Base-by-base conservation (phyloP, 2,329 filamentous ascomycete species). In the Aspergillus hortae region DNA sequence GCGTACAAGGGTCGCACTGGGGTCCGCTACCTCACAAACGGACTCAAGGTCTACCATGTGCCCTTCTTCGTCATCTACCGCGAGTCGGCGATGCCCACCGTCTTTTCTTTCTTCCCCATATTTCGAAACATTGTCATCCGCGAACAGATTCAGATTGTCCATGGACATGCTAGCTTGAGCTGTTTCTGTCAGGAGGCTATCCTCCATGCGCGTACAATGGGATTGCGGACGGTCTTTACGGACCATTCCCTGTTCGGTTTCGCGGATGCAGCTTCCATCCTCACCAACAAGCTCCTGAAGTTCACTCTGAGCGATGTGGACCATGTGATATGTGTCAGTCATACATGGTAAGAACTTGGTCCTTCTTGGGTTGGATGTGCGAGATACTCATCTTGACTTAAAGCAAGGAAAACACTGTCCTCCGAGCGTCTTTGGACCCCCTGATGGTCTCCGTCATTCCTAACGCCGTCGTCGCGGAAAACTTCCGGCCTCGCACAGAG, bases 51-150 rank as follows among this genome's bases (percentile, higher is more conserved):
- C 73, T 99, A 96, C 75, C 90, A 99, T 71, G 88, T 97, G 15
- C 95, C 94, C 4, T 97, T 97, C 71, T 83, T 95, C 68, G 86
- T 97, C 70, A 92, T 99, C 63, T 97, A 96, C 72, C 90, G 95
- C 61, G 88, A 91, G 58, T 85, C 91, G 4, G 95, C 91, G 11
- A 92, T 99, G 65, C 94, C 94, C 0, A 97, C 95, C 4, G 91
- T 99, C 66, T 97, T 97, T 77, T 96, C 92, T 27, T 96, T 96
- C 76, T 99, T 99, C 64, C 94, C 95, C 9, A 85, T 96, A n/a
- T 92, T 99, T 65, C 86, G 94, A 52, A 95, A 97, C 62, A 97
- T 99, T 63, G 84, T 96, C 56, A 88, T 99, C 55, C 86, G 94
- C 43, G 94, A 99, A 73, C 84, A 87, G 55, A 96, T 99, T 61